These are phyloP conservation scores for Trichosporon sp. DNA, from an alignment of 1,284 basidiomycete genomes.

Conservation along the genomic window DNA sequence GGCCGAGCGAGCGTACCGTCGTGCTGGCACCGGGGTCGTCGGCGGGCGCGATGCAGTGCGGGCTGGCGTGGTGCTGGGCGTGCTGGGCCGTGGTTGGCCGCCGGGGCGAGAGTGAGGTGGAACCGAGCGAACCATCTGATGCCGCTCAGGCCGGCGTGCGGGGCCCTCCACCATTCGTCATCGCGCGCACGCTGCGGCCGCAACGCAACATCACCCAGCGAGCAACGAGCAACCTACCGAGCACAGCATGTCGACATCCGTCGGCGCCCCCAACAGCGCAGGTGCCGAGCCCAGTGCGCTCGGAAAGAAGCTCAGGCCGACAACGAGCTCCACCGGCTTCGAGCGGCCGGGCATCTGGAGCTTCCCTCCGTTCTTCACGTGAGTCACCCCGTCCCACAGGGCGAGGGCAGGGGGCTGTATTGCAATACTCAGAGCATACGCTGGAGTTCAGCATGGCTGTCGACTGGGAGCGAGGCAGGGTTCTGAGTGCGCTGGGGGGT, in stretches of 20 bases:
- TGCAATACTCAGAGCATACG: too few species aligned
- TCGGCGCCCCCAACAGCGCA: not conserved
- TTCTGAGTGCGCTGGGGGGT: too few species aligned
- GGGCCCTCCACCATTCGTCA: not conserved
- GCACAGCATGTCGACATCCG: not conserved
- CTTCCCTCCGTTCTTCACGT: conserved; percentile 58
- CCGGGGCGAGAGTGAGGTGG: not conserved
- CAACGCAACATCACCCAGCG: not conserved
- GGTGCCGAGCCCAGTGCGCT: not conserved
- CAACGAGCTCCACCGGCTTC: conserved; percentile 40
- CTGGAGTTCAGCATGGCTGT: too few species aligned
- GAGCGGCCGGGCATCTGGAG: conserved; percentile 52
- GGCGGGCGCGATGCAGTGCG: not conserved
- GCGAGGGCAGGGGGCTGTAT: not conserved
- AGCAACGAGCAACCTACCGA: not conserved
- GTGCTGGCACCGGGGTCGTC: not conserved
- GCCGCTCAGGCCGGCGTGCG: not conserved
- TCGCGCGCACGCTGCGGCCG: not conserved
- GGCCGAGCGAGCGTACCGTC: not conserved
- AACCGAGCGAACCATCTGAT: not conserved
- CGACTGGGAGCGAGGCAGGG: too few species aligned
- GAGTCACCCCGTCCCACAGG: conserved; percentile 10
- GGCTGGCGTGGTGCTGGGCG: not conserved
- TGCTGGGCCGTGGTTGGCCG: not conserved
- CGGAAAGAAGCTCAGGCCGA: conserved; percentile 19